Evolutionary conservation across 1,284 basidiomycete genomes (phyloP), one percentile per base, ranked within the genome.

Genomic region (Microstroma glucosiphilum): DNA sequence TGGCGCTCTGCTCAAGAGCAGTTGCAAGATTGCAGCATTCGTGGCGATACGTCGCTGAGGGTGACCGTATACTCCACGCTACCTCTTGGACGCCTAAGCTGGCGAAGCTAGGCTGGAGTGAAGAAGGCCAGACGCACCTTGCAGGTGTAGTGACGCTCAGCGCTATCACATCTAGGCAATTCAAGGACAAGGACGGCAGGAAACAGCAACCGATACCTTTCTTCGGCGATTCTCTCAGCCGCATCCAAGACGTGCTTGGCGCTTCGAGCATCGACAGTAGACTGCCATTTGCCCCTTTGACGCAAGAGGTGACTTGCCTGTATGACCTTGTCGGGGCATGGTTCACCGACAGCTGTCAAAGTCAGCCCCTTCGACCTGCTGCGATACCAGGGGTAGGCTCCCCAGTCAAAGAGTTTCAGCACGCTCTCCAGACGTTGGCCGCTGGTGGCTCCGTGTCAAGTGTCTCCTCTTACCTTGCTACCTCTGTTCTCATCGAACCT

Each of bases 1-100:
- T 69, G 8, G 76, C 73, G 3, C 56, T 79, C 41, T 78, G 76
- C 58, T 78, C 76, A n/a, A 66, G 77, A 19, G 67, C 76, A 1
- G 70, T 78, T 30, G 69, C 73, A 6, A 58, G 71, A n/a, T 63
- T 79, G 1, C 70, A 73, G 48, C 60, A 65, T 46, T 67, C 73
- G 0, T 79, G 77, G 77, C 70, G 73, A 21, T 71, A 64, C 9
- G 54, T 79, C 48, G 71, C 74, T 23, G 63, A 67, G 41, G 66
- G 63, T 15, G 71, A 76, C 48, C 68, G 71, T 3, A 60, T 61
- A 12, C 48, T 75, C 37, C 65, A 78, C 25, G 68, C 66, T 11
- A 57, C 65, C 19, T 63, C 68, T 13, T 79, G 75, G 76, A 67
- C 70, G 8, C 68, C 70, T 9, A 57, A 64, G 43, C 60, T 79